Evolutionary conservation across 345 rosid species (phyloP).

Genomic region (Camelina hispida): DNA sequence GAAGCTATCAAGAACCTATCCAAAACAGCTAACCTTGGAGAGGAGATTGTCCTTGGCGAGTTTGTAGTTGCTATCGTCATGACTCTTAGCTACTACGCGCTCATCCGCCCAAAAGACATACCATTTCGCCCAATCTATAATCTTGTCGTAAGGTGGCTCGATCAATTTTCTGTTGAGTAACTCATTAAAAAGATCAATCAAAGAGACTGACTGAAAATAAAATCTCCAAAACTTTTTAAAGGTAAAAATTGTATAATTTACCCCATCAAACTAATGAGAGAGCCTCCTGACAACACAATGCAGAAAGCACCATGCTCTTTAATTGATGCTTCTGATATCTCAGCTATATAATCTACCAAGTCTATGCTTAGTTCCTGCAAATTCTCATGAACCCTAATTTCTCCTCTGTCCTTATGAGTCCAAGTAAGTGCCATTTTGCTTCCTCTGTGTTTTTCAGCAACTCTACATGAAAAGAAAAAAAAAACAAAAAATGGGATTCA

Average conservation of each 20-base stretch:
- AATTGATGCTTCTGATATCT: slow-evolving; percentile 78
- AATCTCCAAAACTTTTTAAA: neutral
- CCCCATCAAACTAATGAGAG: slow-evolving; percentile 81
- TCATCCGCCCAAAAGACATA: slow-evolving; percentile 88
- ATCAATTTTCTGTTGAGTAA: slow-evolving; percentile 68
- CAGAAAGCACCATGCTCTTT: slow-evolving; percentile 84
- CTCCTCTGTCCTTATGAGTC: slow-evolving; percentile 64
- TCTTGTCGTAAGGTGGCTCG: slow-evolving; percentile 83
- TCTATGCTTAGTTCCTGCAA: slow-evolving; percentile 70
- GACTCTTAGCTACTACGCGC: slow-evolving; percentile 78
- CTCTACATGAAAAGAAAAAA: slow-evolving; percentile 25
- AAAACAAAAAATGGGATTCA: slow-evolving; percentile 1
- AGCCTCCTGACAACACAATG: slow-evolving; percentile 88
- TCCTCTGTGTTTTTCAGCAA: slow-evolving; percentile 25
- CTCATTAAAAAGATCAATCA: slow-evolving; percentile 33
- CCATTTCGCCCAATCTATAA: slow-evolving; percentile 91
- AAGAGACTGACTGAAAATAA: neutral
- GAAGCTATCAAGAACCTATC: slow-evolving; percentile 2
- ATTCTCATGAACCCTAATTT: slow-evolving; percentile 76
- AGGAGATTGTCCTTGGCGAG: slow-evolving; percentile 74
- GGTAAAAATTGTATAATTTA: slow-evolving; percentile 40
- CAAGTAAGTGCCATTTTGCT: slow-evolving; percentile 71
- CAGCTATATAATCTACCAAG: slow-evolving; percentile 88
- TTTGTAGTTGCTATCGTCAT: slow-evolving; percentile 88
- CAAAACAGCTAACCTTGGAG: slow-evolving; percentile 60